Evolutionary conservation across 2,329 filamentous ascomycete species (phyloP), one percentile per base, ranked within the genome.

Genomic region (Ustulina deusta): DNA sequence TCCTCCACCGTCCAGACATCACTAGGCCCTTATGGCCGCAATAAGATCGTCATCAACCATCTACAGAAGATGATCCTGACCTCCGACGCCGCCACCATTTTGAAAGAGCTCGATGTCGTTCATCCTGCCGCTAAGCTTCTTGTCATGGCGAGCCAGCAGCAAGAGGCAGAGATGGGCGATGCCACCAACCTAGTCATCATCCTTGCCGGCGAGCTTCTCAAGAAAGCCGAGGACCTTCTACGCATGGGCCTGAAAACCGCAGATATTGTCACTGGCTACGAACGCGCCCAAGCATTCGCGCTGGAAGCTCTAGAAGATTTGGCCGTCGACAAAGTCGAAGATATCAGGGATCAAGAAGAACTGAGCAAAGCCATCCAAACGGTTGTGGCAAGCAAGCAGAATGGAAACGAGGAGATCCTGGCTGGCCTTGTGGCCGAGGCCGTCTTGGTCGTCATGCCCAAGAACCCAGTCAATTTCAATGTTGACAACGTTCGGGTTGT

Each of bases 31-130:
- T 97, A 97, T 83, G 96, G 96, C 78, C 93, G 96, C 82, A 99
- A 99, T 87, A 99, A 99, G 86, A 94, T 99, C 79, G 93, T 99
- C 84, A 98, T 99, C 87, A 99, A 99, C 86, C 97, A 99, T 84
- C 87, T 99, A 71, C 93, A 97, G 82, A 99, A 99, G 87, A 97
- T 99, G 96, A 97, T 97, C 76, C 87, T 99, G 72, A 99, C 97
- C 75, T 98, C 94, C 69, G 96, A 99, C 79, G 96, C 96, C 72
- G 96, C 96, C 73, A 98, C 96, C 49, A 99, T 99, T 79, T 88
- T 99, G 75, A 91, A 94, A 78, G 97, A 99, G 84, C 90, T 99
- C 81, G 96, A 99, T 78, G 96, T 99, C 71, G 94, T 99, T 64
- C 96, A 99, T 84, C 96, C 97, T 70, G 96, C 96, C 65, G 97